Conservation (phyloP, 768 basidiomycete species). For the Leccinum obscurum region DNA sequence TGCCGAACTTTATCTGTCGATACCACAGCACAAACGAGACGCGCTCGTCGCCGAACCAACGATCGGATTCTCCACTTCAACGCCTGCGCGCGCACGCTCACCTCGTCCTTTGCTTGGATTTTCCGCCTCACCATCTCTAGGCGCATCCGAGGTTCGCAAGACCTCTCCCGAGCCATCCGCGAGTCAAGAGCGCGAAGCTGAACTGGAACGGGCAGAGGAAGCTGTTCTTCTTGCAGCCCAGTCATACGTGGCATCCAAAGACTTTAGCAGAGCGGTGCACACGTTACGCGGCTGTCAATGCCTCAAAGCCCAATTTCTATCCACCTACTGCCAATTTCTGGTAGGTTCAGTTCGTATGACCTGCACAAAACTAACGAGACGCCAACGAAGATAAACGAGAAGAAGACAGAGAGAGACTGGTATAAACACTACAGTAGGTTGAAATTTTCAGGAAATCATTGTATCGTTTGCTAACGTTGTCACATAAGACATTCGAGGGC, state of each 20-base stretch:
- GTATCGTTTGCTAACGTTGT: slow-evolving; percentile 4
- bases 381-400: slow-evolving; percentile 70
- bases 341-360: slow-evolving; percentile 47
- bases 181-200: slow-evolving; percentile 39
- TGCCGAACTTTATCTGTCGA: slow-evolving; percentile 69
- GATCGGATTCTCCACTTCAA: slow-evolving; percentile 56
- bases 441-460: background rate
- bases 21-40: slow-evolving; percentile 49
- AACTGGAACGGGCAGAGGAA: slow-evolving; percentile 60
- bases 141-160: slow-evolving; percentile 22
- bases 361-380: slow-evolving; percentile 10
- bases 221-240: slow-evolving; percentile 74
- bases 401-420: slow-evolving; percentile 80
- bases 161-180: slow-evolving; percentile 19
- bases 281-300: slow-evolving; percentile 65
- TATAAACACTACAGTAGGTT: slow-evolving; percentile 74
- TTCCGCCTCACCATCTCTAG: slow-evolving; percentile 21
- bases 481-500: slow-evolving; percentile 61
- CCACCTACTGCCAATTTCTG: slow-evolving; percentile 79
- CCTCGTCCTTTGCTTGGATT: slow-evolving; percentile 42
- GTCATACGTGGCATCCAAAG: slow-evolving; percentile 71
- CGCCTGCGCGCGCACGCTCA: slow-evolving; percentile 51
- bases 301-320: slow-evolving; percentile 72
- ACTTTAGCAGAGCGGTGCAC: slow-evolving; percentile 72
- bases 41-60: slow-evolving; percentile 25